phyloP scores from a whole-genome alignment of 148 eudicot species.

The Persicaria tinctoria region DNA sequence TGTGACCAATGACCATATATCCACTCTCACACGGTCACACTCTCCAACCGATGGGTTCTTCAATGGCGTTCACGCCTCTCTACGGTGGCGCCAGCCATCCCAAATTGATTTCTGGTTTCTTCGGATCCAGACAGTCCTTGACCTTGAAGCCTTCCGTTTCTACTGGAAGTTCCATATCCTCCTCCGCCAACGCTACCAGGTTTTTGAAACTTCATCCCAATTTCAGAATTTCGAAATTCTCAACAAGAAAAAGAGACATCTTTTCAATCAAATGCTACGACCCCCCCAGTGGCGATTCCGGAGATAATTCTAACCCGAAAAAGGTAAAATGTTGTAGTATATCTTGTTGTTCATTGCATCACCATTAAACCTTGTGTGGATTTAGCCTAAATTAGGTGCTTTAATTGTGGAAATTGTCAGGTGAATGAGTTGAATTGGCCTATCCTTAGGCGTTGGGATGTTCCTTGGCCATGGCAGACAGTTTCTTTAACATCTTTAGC shows the following conservation, averaged over 20 bases:
- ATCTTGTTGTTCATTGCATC: background rate
- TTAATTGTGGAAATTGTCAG: slow-evolving; percentile 19
- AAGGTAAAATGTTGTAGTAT: background rate
- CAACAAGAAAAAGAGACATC: slow-evolving; percentile 13
- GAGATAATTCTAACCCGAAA: background rate
- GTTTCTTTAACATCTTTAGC: slow-evolving; percentile 81
- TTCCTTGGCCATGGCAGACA: slow-evolving; percentile 99
- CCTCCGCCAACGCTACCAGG: background rate
- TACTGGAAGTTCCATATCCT: background rate
- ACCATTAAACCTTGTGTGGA: background rate
- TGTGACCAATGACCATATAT: background rate
- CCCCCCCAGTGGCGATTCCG: slow-evolving; percentile 20
- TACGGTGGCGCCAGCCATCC: slow-evolving; percentile 1
- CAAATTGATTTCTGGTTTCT: background rate
- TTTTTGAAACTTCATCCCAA: background rate
- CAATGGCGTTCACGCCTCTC: background rate
- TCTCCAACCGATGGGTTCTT: background rate
- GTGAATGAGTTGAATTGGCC: slow-evolving; percentile 46
- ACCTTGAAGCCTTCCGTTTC: background rate
- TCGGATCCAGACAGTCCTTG: background rate
- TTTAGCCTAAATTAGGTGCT: background rate
- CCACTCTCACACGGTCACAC: background rate
- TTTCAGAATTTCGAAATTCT: background rate
- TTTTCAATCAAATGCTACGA: slow-evolving; percentile 30
- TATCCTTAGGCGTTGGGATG: slow-evolving; percentile 78